A percentile compares a stretch with the other conserved stretches of the same genome.
Evolutionary conservation across 2,329 filamentous ascomycete species (phyloP).

Genomic region (Coniosporium tulheliwenetii): DNA sequence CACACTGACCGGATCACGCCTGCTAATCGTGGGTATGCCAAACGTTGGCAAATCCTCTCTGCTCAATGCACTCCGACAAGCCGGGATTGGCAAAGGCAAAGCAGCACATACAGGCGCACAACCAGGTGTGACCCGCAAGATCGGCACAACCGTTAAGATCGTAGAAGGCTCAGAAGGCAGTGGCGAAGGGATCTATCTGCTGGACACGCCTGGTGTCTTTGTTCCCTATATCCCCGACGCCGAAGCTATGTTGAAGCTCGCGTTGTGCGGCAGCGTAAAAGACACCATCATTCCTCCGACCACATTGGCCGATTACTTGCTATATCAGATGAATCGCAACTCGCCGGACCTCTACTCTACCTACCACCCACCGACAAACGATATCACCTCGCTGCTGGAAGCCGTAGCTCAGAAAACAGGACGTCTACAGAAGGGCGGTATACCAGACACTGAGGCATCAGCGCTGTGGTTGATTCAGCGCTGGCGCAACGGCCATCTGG

Average conservation of each 20-base stretch:
- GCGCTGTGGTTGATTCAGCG: slow-evolving; percentile 68
- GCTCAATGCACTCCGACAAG: slow-evolving; percentile 67
- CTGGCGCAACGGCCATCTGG: slow-evolving; percentile 66
- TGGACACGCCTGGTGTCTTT: slow-evolving; percentile 93
- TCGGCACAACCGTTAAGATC: slow-evolving; percentile 72
- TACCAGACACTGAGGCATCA: slow-evolving; percentile 53
- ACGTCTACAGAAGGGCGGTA: slow-evolving; percentile 56
- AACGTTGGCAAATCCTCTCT: slow-evolving; percentile 93
- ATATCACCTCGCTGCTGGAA: slow-evolving; percentile 57
- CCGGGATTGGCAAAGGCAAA: slow-evolving; percentile 51
- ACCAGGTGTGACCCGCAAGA: slow-evolving; percentile 78
- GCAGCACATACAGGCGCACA: slow-evolving; percentile 72
- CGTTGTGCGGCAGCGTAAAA: slow-evolving; percentile 79
- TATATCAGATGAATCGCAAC: slow-evolving; percentile 64
- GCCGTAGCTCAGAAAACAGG: slow-evolving; percentile 61
- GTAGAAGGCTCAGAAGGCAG: slow-evolving; percentile 36
- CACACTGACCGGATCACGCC: slow-evolving; percentile 64
- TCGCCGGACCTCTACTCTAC: slow-evolving; percentile 46
- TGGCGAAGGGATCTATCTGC: slow-evolving; percentile 55
- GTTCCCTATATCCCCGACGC: slow-evolving; percentile 76
- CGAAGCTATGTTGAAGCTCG: slow-evolving; percentile 88
- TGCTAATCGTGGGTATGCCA: slow-evolving; percentile 90
- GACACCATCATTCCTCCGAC: slow-evolving; percentile 67
- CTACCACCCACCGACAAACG: slow-evolving; percentile 64
- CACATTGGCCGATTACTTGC: slow-evolving; percentile 75